A percentile compares a stretch with the other conserved stretches of the same genome.
Evolutionary conservation across 345 rosid species (phyloP).

Genomic region (Corchorus olitorius): DNA sequence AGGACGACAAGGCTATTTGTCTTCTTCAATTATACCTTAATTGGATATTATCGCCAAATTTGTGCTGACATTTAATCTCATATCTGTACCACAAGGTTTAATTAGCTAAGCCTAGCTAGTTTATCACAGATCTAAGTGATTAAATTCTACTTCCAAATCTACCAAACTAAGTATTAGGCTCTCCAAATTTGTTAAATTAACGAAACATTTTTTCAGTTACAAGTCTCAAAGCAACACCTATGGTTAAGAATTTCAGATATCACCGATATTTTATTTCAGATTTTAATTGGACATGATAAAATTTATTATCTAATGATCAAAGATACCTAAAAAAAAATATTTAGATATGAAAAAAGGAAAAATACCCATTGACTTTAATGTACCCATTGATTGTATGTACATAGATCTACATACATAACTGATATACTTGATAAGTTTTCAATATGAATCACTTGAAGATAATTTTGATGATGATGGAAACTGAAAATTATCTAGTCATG

Average conservation of each 20-base stretch:
- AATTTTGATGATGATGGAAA: not conserved
- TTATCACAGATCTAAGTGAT: not conserved
- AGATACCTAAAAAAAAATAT: too few species aligned
- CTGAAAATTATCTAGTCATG: not conserved
- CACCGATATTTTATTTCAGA: not conserved
- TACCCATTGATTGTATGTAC: not conserved
- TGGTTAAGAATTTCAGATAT: not conserved
- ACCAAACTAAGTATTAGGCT: not conserved
- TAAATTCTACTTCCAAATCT: not conserved
- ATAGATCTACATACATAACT: not conserved
- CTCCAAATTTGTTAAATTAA: not conserved
- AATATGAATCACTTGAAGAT: not conserved
- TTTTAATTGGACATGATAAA: too few species aligned
- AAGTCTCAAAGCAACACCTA: not conserved
- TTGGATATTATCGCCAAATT: slow-evolving; percentile 32
- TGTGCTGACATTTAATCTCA: slow-evolving; percentile 4
- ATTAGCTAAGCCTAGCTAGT: not conserved
- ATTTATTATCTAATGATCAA: too few species aligned
- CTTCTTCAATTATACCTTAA: slow-evolving; percentile 27
- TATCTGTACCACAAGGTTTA: not conserved
- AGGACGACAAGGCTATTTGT: slow-evolving; percentile 6
- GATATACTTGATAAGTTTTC: not conserved
- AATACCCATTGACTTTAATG: not conserved
- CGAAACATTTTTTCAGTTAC: not conserved
- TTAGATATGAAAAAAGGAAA: too few species aligned